phyloP scores from a whole-genome alignment of 805 yeast genomes.

The Saturnispora bothae region DNA sequence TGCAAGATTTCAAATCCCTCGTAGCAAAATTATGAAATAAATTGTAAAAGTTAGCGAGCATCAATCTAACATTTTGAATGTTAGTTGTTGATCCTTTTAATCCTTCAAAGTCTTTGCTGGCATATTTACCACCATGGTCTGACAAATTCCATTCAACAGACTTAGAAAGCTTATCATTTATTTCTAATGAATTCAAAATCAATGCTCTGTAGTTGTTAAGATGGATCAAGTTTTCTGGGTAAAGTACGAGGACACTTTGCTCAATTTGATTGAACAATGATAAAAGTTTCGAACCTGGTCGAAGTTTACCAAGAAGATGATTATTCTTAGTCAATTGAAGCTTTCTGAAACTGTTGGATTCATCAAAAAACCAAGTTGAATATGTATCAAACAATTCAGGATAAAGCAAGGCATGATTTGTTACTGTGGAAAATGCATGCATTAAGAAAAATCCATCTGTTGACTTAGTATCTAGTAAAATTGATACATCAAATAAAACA shows the following conservation, averaged over 20 bases:
- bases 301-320: conserved; percentile 21
- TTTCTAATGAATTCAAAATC: conserved; percentile 20
- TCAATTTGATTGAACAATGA: conserved; percentile 21
- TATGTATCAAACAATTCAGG: background rate
- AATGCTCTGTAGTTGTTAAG: conserved; percentile 18
- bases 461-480: conserved; percentile 12
- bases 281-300: conserved; percentile 25
- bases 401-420: conserved; percentile 6
- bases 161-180: conserved; percentile 23
- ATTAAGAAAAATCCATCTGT: conserved; percentile 16
- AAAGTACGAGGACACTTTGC: conserved; percentile 15
- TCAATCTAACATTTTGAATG: too few species aligned
- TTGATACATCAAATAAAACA: conserved; percentile 18
- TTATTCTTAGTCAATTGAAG: conserved; percentile 18
- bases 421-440: conserved; percentile 20
- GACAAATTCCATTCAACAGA: conserved; percentile 22
- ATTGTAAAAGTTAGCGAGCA: too few species aligned
- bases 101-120: background rate
- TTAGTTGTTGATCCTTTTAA: too few species aligned
- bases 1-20: too few species aligned
- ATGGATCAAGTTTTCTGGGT: conserved; percentile 14
- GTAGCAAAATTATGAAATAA: too few species aligned
- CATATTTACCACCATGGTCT: conserved; percentile 4
- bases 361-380: conserved; percentile 17
- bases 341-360: conserved; percentile 12